phyloP scores from a whole-genome alignment of 306 rosid genomes.

The Pyrus communis region DNA sequence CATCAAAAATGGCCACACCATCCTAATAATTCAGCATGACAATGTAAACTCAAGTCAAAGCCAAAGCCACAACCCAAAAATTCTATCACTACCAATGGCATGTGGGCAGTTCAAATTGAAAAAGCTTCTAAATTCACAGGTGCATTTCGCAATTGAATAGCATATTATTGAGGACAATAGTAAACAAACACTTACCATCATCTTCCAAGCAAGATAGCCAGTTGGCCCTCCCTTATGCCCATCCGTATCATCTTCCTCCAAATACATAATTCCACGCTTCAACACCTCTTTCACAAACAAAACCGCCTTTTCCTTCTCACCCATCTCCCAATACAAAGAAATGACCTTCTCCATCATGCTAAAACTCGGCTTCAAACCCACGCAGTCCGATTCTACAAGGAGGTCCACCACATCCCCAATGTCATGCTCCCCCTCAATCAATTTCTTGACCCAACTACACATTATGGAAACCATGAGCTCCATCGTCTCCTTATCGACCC shows the following conservation, averaged over 20 bases:
- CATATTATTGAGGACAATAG: neutral
- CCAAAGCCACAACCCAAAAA: neutral
- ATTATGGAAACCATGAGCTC: constrained; percentile 91
- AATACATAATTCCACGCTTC: constrained; percentile 50
- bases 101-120: neutral
- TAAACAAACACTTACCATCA: constrained; percentile 64
- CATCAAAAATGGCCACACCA: neutral
- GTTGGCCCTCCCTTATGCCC: constrained; percentile 87
- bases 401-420: constrained; percentile 83
- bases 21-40: neutral
- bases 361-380: constrained; percentile 81
- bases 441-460: constrained; percentile 89
- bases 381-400: constrained; percentile 94
- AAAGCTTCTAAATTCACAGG: neutral
- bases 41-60: constrained; percentile 1
- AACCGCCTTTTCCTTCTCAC: constrained; percentile 59
- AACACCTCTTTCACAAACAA: constrained; percentile 73
- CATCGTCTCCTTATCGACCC: constrained; percentile 95
- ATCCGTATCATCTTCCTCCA: constrained; percentile 36
- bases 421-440: constrained; percentile 56
- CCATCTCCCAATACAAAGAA: constrained; percentile 93
- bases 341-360: constrained; percentile 94
- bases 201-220: constrained; percentile 98
- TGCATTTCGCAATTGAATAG: neutral
- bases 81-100: neutral